Evolutionary conservation across 805 yeast genomes (phyloP).

Genomic region (Candida tallmaniae): DNA sequence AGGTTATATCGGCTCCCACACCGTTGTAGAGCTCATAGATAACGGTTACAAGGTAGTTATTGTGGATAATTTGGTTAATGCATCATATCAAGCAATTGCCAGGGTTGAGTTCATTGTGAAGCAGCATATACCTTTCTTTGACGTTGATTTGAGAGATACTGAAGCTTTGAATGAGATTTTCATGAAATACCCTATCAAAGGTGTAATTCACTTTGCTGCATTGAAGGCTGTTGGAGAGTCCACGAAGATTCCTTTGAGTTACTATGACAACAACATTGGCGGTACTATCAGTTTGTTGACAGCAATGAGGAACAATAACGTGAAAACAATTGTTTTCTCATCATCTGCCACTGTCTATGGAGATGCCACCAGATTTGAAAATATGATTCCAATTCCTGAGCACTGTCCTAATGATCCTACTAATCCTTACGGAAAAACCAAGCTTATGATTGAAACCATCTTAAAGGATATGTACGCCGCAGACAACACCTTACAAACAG

Average conservation of each 20-base stretch:
- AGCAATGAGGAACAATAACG: conserved; percentile 44
- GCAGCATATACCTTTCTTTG: conserved; percentile 47
- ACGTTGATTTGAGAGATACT: conserved; percentile 53
- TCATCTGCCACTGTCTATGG: conserved; percentile 85
- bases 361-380: conserved; percentile 66
- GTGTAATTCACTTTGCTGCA: conserved; percentile 79
- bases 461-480: conserved; percentile 50
- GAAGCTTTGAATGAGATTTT: conserved; percentile 47
- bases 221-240: conserved; percentile 83
- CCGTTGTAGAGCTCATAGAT: conserved; percentile 58
- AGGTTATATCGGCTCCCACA: conserved; percentile 83
- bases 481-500: conserved; percentile 45
- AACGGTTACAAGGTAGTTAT: conserved; percentile 68
- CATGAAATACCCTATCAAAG: conserved; percentile 42
- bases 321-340: conserved; percentile 60
- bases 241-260: conserved; percentile 58
- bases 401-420: conserved; percentile 71
- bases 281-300: conserved; percentile 60
- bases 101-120: conserved; percentile 55
- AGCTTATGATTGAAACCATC: conserved; percentile 59
- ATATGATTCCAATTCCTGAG: conserved; percentile 78
- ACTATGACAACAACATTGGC: conserved; percentile 62
- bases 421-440: conserved; percentile 75
- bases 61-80: conserved; percentile 64
- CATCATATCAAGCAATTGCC: conserved; percentile 61